Conservation (phyloP, 305 asterid species). For the Fraxinus velutina region DNA sequence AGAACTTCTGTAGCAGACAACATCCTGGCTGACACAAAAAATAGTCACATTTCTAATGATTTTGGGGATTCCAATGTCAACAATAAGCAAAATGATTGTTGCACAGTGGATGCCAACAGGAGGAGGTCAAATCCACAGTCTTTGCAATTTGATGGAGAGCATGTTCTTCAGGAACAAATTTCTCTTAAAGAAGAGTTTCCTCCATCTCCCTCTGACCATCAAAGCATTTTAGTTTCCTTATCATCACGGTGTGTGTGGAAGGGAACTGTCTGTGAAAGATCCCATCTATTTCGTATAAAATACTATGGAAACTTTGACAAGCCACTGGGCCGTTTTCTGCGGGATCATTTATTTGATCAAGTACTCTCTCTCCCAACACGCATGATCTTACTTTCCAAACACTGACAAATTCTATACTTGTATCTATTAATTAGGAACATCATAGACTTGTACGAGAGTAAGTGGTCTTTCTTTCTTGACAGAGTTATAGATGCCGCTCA, state of each 20-base stretch:
- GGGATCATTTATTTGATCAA: constrained; percentile 86
- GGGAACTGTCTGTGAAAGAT: constrained; percentile 90
- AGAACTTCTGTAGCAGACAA: constrained; percentile 30
- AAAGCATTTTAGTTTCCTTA: constrained; percentile 86
- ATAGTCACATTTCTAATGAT: constrained; percentile 24
- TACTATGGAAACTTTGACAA: constrained; percentile 85
- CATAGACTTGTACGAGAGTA: constrained; percentile 19
- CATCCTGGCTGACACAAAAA: constrained; percentile 25
- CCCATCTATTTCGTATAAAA: constrained; percentile 85
- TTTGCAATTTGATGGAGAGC: constrained; percentile 40
- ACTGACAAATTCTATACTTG: neutral
- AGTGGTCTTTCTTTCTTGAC: constrained; percentile 33
- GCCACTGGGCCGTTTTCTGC: constrained; percentile 94
- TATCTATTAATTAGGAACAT: constrained; percentile 14
- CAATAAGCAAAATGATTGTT: constrained; percentile 31
- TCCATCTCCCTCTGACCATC: constrained; percentile 86
- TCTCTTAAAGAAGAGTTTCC: constrained; percentile 67
- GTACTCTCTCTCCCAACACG: constrained; percentile 37
- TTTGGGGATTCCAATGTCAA: constrained; percentile 31
- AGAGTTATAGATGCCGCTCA: constrained; percentile 74
- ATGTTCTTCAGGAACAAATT: constrained; percentile 41
- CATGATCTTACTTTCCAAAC: neutral
- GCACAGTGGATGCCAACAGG: constrained; percentile 30
- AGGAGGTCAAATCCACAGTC: constrained; percentile 31
- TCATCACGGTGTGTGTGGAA: constrained; percentile 93